Conservation (phyloP, 441 rosid genomes). For the Metrosideros polymorpha region DNA sequence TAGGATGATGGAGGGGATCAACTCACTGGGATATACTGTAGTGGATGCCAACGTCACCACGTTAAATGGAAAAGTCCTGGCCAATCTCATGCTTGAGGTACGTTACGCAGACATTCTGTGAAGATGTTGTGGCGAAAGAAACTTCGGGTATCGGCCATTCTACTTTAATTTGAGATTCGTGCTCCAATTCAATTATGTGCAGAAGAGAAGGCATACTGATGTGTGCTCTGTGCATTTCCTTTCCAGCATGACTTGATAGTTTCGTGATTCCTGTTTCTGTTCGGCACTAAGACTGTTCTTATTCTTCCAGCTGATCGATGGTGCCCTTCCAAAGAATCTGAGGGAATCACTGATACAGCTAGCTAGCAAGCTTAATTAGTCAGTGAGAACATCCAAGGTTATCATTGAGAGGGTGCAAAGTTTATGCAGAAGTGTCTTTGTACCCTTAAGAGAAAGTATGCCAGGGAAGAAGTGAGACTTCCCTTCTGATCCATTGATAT, state of each 20-base stretch:
- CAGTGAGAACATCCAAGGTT: background rate
- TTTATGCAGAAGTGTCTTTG: background rate
- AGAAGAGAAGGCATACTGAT: background rate
- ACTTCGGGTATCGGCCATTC: background rate
- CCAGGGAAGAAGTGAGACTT: background rate
- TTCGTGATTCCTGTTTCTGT: background rate
- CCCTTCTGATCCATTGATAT: background rate
- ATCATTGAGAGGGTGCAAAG: background rate
- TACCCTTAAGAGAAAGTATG: background rate
- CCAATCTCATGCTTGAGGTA: conserved; percentile 63
- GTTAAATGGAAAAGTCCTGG: conserved; percentile 31
- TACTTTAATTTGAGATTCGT: background rate
- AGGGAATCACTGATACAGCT: conserved; percentile 25
- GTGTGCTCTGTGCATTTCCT: background rate
- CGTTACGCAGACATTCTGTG: background rate
- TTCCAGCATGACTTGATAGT: background rate
- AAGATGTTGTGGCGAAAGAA: background rate
- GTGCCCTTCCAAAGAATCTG: conserved; percentile 20
- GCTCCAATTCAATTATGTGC: background rate
- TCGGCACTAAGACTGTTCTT: conserved; percentile 1
- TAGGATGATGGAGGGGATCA: conserved; percentile 45
- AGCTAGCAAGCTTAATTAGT: conserved; percentile 10
- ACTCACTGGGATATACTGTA: conserved; percentile 42
- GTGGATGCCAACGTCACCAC: conserved; percentile 68
- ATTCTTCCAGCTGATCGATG: conserved; percentile 16